phyloP scores from a whole-genome alignment of 306 rosid genomes.

The Hippophae gyantsensis region DNA sequence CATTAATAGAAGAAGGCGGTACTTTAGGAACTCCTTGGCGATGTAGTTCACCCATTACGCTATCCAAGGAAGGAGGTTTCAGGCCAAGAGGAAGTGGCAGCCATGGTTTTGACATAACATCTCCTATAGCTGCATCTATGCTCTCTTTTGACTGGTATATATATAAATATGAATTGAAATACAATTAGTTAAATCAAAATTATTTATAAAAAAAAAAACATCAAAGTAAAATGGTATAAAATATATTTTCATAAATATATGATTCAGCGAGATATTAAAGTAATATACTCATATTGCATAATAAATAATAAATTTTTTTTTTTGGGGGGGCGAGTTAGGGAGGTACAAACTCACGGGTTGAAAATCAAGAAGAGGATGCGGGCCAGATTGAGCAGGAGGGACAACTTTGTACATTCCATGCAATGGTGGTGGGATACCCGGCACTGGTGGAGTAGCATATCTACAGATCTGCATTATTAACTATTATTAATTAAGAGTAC shows the following conservation, averaged over 20 bases:
- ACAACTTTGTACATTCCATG: constrained; percentile 50
- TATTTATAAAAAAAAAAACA: too few relatives aligned
- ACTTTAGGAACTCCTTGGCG: constrained; percentile 66
- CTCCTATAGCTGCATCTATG: constrained; percentile 80
- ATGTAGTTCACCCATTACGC: constrained; percentile 68
- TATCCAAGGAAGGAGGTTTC: constrained; percentile 62
- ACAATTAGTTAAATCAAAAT: too few relatives aligned
- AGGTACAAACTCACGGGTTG: constrained; percentile 42
- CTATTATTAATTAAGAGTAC: too few relatives aligned
- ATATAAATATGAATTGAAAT: too few relatives aligned
- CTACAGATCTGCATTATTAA: constrained; percentile 30
- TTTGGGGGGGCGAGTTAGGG: too few relatives aligned
- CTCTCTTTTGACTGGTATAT: constrained; percentile 69
- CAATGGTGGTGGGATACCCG: constrained; percentile 52
- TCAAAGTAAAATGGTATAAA: too few relatives aligned
- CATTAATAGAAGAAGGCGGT: constrained; percentile 57
- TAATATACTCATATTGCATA: too few relatives aligned
- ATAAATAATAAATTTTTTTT: too few relatives aligned
- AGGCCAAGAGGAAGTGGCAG: constrained; percentile 83
- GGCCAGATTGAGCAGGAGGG: constrained; percentile 26
- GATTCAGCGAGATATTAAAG: too few relatives aligned
- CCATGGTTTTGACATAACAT: constrained; percentile 79
- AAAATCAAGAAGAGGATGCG: constrained; percentile 41
- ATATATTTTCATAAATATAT: too few relatives aligned
- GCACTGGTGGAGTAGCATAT: constrained; percentile 38